A percentile compares a stretch with the other conserved stretches of the same genome.
Conservation (phyloP, 441 rosid species). For the Kokia cookei region DNA sequence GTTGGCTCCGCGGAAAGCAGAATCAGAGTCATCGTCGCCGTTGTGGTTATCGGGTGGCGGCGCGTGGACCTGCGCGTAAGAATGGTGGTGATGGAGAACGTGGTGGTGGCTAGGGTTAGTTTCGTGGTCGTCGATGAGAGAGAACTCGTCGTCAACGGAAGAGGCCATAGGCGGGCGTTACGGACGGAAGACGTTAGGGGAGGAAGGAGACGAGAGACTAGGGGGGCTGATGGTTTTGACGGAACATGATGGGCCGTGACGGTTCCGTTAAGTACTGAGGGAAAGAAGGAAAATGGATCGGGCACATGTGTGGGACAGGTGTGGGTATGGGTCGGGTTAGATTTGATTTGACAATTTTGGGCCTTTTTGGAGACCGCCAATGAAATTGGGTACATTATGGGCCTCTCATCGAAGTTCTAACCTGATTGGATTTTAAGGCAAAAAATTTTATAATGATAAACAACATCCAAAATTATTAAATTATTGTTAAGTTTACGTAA, state of each 20-base stretch:
- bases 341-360: not conserved
- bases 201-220: slow-evolving; percentile 10
- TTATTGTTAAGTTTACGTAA: too few relatives aligned
- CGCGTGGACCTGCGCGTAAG: slow-evolving; percentile 38
- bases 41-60: slow-evolving; percentile 26
- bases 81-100: slow-evolving; percentile 16
- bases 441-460: too few relatives aligned
- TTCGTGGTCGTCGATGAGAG: slow-evolving; percentile 53
- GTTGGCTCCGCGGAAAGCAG: slow-evolving; percentile 42
- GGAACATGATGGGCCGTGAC: slow-evolving; percentile 46
- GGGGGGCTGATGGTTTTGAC: slow-evolving; percentile 20
- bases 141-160: slow-evolving; percentile 67
- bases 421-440: too few relatives aligned
- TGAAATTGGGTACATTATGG: not conserved
- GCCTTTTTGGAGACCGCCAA: too few relatives aligned
- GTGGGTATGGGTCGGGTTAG: not conserved
- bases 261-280: slow-evolving; percentile 45
- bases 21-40: slow-evolving; percentile 39
- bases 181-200: slow-evolving; percentile 47
- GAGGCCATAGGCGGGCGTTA: slow-evolving; percentile 55
- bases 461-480: too few relatives aligned
- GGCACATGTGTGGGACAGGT: not conserved
- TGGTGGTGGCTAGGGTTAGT: slow-evolving; percentile 34
- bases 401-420: not conserved
- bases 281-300: slow-evolving; percentile 1